These are phyloP conservation scores for Pythium vanterpoolii DNA, from an alignment of 352 stramenopile genomes.

Conservation along the genomic window DNA sequence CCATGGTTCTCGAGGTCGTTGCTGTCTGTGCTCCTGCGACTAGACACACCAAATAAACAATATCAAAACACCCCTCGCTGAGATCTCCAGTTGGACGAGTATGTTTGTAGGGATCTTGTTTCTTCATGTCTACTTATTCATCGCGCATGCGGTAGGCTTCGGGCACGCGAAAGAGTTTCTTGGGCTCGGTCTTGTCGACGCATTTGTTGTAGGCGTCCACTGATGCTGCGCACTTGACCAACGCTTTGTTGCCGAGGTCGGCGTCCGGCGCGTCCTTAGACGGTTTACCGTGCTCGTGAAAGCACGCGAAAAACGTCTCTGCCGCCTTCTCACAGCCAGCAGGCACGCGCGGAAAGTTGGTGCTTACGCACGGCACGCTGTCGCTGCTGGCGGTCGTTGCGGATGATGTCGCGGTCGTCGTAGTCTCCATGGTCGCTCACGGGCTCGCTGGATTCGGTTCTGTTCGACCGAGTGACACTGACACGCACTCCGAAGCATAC, in stretches of 20 bases:
- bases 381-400: slow-evolving; percentile 10
- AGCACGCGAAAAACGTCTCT: slow-evolving; percentile 76
- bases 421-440: not conserved
- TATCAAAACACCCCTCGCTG: too few species aligned
- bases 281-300: slow-evolving; percentile 82
- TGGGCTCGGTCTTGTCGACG: slow-evolving; percentile 59
- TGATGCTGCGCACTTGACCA: slow-evolving; percentile 49
- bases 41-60: too few species aligned
- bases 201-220: slow-evolving; percentile 73
- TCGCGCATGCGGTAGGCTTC: slow-evolving; percentile 77
- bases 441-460: slow-evolving; percentile 11
- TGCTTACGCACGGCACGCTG: slow-evolving; percentile 54
- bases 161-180: slow-evolving; percentile 78
- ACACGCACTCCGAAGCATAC: slow-evolving; percentile 33
- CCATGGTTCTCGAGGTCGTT: not conserved
- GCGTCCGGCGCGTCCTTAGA: slow-evolving; percentile 43
- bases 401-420: slow-evolving; percentile 6
- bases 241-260: slow-evolving; percentile 62
- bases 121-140: slow-evolving; percentile 32
- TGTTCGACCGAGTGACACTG: slow-evolving; percentile 22
- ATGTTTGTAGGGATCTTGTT: not conserved
- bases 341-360: slow-evolving; percentile 74
- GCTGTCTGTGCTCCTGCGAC: too few species aligned
- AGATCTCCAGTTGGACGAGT: not conserved
- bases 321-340: slow-evolving; percentile 64